A percentile compares a stretch with the other conserved stretches of the same genome.
Conservation (phyloP, 257 asterid genomes). For the Mitragyna speciosa region DNA sequence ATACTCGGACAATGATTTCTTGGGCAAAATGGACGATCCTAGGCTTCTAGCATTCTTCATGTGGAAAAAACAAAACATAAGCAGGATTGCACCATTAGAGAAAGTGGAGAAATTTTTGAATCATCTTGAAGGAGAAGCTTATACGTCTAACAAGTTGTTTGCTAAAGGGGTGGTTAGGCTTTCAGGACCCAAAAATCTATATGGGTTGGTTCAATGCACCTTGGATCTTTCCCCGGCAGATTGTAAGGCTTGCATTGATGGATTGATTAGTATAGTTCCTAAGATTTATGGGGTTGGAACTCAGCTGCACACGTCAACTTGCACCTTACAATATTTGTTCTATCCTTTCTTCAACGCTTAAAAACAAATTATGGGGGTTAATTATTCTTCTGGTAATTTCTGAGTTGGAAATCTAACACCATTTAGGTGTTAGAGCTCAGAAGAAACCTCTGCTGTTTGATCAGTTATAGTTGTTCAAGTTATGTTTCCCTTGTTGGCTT, state of each 20-base stretch:
- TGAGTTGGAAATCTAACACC: background rate
- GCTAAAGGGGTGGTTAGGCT: background rate
- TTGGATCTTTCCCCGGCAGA: background rate
- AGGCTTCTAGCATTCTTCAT: too few relatives aligned
- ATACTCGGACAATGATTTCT: background rate
- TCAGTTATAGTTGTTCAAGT: too few relatives aligned
- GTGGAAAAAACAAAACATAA: too few relatives aligned
- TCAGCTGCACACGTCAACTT: background rate
- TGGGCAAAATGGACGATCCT: background rate
- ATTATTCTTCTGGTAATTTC: too few relatives aligned
- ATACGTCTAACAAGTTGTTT: background rate
- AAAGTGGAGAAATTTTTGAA: background rate
- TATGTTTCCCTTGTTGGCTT: too few relatives aligned
- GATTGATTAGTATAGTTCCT: background rate
- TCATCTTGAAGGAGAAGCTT: background rate
- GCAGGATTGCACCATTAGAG: background rate
- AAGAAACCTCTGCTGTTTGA: too few relatives aligned
- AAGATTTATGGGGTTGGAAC: too few relatives aligned
- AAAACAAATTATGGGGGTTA: too few relatives aligned
- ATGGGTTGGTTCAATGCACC: background rate
- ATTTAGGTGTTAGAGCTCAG: background rate
- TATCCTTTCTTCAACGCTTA: background rate
- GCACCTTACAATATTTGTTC: background rate
- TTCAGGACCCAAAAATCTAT: background rate
- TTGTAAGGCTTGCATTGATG: background rate